Evolutionary conservation across 441 rosid species (phyloP).

Genomic region (Pelargonium cotyledonis): DNA sequence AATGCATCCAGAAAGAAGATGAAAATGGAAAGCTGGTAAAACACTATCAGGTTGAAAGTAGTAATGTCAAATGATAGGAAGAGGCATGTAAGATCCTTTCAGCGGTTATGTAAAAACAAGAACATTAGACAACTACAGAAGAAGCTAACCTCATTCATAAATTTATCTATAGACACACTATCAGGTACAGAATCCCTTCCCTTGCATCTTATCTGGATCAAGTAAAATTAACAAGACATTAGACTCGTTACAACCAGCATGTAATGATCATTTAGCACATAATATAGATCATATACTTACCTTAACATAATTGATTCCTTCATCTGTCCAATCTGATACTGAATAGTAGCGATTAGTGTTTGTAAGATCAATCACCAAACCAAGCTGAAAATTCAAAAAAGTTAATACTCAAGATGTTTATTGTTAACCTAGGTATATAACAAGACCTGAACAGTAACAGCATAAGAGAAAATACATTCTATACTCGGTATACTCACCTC

Average conservation of each 20-base stretch:
- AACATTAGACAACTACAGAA: not conserved
- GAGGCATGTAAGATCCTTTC: not conserved
- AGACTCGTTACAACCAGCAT: not conserved
- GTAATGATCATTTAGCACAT: slow-evolving; percentile 1
- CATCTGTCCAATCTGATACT: slow-evolving; percentile 70
- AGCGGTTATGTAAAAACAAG: not conserved
- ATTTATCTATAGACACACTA: slow-evolving; percentile 73
- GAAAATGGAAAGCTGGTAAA: not conserved
- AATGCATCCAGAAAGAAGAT: not conserved
- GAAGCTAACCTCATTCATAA: slow-evolving; percentile 72
- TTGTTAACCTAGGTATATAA: slow-evolving; percentile 3
- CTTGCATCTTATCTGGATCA: slow-evolving; percentile 71
- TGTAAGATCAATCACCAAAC: slow-evolving; percentile 95
- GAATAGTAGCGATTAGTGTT: slow-evolving; percentile 87
- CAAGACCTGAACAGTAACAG: not conserved
- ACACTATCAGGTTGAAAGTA: not conserved
- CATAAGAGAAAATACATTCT: not conserved
- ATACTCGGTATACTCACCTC: slow-evolving; percentile 39
- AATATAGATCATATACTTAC: slow-evolving; percentile 29
- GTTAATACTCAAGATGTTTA: slow-evolving; percentile 2
- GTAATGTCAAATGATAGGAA: not conserved
- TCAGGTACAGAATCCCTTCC: slow-evolving; percentile 95
- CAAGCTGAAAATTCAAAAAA: slow-evolving; percentile 51
- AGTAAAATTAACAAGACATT: slow-evolving; percentile 13
- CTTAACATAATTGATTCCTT: slow-evolving; percentile 89